phyloP scores from a whole-genome alignment of 2,329 filamentous ascomycete species.

The Lachnellula arida region DNA sequence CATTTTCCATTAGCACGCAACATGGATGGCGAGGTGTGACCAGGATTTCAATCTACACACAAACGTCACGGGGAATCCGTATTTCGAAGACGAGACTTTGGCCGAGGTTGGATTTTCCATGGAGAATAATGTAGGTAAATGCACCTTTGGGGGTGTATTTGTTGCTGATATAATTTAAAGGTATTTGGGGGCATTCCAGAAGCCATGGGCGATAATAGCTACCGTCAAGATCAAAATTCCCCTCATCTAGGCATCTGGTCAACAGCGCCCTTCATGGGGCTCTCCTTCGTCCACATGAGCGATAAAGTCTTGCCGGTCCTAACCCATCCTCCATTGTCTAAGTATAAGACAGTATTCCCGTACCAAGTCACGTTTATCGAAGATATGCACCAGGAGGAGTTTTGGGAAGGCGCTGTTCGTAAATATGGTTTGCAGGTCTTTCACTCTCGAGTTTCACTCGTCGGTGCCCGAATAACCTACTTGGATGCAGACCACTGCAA shows the following conservation, averaged over 20 bases:
- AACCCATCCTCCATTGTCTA: constrained; percentile 1
- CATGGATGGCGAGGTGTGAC: constrained; percentile 4
- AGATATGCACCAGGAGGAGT: constrained; percentile 19
- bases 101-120: constrained; percentile 17
- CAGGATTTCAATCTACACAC: constrained; percentile 7
- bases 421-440: constrained; percentile 12
- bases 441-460: constrained; percentile 5
- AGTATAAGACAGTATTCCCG: constrained; percentile 9
- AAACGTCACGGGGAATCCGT: constrained; percentile 1
- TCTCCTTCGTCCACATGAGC: background rate
- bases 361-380: constrained; percentile 17
- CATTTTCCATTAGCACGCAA: background rate
- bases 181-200: constrained; percentile 1
- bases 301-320: constrained; percentile 2
- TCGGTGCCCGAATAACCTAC: constrained; percentile 1
- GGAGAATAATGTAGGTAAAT: constrained; percentile 13
- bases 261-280: background rate
- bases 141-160: background rate
- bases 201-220: constrained; percentile 2
- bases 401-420: constrained; percentile 15
- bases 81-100: constrained; percentile 14
- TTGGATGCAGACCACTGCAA: too few species aligned
- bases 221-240: background rate
- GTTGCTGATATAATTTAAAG: background rate
- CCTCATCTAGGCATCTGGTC: background rate